Conservation (phyloP, 169 alveolate genomes). For the Eimeria brunetti region DNA sequence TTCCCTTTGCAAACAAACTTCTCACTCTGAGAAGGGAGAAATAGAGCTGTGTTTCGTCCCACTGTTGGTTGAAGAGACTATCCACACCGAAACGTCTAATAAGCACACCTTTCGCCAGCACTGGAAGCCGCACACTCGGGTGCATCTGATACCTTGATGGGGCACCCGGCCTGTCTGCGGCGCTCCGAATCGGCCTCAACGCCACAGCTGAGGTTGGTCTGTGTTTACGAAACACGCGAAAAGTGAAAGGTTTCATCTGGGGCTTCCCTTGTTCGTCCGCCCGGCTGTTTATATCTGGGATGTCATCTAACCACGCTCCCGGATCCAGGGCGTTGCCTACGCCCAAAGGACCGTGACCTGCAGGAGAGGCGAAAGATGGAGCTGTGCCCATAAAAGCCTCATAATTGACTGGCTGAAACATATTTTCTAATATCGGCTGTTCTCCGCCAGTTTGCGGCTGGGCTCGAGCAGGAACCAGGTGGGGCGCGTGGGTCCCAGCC, state of each 20-base stretch:
- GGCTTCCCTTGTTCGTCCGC: too few relatives aligned
- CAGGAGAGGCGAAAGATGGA: too few relatives aligned
- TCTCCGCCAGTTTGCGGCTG: background rate
- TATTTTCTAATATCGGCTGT: background rate
- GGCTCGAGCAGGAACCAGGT: background rate
- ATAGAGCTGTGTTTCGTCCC: background rate
- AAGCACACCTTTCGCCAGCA: background rate
- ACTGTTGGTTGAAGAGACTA: background rate
- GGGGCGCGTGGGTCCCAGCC: background rate
- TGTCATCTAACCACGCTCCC: too few relatives aligned
- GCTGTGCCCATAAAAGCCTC: background rate
- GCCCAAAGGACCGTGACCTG: too few relatives aligned
- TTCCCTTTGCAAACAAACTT: background rate
- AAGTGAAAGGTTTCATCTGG: too few relatives aligned
- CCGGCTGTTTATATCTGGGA: too few relatives aligned
- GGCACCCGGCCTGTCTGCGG: too few relatives aligned
- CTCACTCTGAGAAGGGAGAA: background rate
- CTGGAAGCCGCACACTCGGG: background rate
- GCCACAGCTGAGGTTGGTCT: too few relatives aligned
- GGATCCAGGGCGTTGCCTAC: too few relatives aligned
- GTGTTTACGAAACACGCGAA: too few relatives aligned
- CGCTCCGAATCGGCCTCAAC: too few relatives aligned
- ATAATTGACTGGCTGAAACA: background rate
- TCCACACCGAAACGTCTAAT: background rate
- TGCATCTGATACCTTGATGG: background rate